A percentile compares a stretch with the other conserved stretches of the same genome.
Evolutionary conservation across 345 rosid species (phyloP).

Genomic region (Salix suchowensis): DNA sequence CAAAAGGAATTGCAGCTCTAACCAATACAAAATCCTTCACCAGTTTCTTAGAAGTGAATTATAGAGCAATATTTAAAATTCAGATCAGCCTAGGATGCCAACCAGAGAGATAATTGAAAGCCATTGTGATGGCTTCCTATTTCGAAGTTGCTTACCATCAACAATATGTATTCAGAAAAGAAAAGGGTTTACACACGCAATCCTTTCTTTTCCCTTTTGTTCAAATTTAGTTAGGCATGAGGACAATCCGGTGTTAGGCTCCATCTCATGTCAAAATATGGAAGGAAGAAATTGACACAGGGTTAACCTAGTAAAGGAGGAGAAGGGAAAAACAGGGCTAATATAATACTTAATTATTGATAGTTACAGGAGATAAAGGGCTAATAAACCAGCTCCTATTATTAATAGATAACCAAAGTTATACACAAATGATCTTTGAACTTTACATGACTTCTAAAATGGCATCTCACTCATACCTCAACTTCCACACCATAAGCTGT

Average conservation of each 20-base stretch:
- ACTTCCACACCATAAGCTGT: constrained; percentile 97
- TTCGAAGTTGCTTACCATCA: neutral
- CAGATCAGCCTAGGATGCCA: neutral
- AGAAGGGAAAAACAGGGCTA: neutral
- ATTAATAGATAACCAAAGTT: neutral
- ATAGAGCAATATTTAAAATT: neutral
- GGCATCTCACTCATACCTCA: constrained; percentile 57
- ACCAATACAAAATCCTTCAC: neutral
- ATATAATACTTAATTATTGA: too few species aligned
- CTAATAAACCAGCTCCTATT: neutral
- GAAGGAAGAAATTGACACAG: neutral
- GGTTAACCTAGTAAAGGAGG: neutral
- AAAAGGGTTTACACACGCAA: neutral
- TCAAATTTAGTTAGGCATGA: too few species aligned
- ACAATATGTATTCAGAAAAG: neutral
- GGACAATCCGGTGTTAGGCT: too few species aligned
- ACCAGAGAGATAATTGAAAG: neutral
- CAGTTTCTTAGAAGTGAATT: neutral
- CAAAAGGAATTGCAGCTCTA: neutral
- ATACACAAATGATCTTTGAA: constrained; percentile 1
- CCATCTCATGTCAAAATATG: neutral
- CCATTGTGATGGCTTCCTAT: neutral
- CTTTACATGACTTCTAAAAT: neutral
- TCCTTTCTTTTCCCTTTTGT: neutral
- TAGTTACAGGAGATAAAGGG: too few species aligned